Evolutionary conservation across 2,329 filamentous ascomycete species (phyloP), one percentile per base, ranked within the genome.

Genomic region (Penicillium italicum): DNA sequence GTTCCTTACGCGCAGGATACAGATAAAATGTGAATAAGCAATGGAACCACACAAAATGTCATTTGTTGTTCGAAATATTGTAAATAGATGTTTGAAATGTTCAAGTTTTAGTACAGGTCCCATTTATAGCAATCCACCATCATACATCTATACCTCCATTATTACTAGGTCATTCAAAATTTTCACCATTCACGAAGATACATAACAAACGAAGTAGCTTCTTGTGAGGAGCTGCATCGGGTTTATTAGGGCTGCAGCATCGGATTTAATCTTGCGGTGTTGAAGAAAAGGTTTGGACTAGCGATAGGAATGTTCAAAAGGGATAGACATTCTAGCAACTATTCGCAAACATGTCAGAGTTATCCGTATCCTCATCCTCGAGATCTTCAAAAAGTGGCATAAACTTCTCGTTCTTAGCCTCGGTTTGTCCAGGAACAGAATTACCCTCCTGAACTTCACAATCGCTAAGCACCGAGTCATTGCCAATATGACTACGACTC

Each of bases 371-470:
- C 20, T 30, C n/a, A 14, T 26, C 31, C 12, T 31, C 18, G 3
- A 52, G 40, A 24, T 52, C 49, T 28, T 37, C 31, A n/a, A 45
- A 37, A 16, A 52, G 20, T 22, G 49, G 49, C 40, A 30, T 52
- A 16, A 52, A 37, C 31, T 37, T 52, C 24, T 52, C 41, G 2
- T 45, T 31, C 31, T 38, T 45, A n/a, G 40, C 49, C 22, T 52
- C 41, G 3, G 49, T 52, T 30, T 36, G 2, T 3, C 37, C 49
- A 30, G 41, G 41, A 11, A 52, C 24, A 37, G 26, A 14, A 31
- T 45, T 22, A 5, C 31, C 41, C 24, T 31, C 40, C 14, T 52
- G 41, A 30, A 45, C n/a, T 18, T 52, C 40, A 36, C 49, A 52
- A 16, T 44, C 40, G 4, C 10, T 37, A 9, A 52, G 41, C 24